Evolutionary conservation across 2,329 filamentous ascomycete species (phyloP), one percentile per base, ranked within the genome.

Genomic region (Ophiosphaerella herpotricha): DNA sequence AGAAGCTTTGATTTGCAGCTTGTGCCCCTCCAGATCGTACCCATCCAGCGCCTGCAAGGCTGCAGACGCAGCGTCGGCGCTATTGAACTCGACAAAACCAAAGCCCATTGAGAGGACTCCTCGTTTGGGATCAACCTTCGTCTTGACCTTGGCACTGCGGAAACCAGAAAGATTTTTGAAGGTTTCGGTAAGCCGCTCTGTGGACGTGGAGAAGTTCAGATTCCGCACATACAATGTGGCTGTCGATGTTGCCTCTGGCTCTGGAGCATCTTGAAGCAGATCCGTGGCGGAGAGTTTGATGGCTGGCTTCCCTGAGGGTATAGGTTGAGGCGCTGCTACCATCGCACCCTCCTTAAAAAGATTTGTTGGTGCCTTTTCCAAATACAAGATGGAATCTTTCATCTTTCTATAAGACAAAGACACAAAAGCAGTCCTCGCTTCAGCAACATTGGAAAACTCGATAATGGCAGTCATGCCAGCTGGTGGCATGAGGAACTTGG

Each of bases 221-320:
- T 97, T 97, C 68, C 91, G 88, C 61, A 99, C 87, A 74, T 94
- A 97, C 13, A 99, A 79, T 4, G 93, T 96, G n/a, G 85, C 85
- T 13, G 88, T 88, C 63, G 90, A 85, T 8, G 79, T 64, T 39
- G 78, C 73, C 33, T 82, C 76, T 48, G 85, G 80, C 38, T 70
- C 77, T 61, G 78, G 77, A 54, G 79, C 79, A 52, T 78, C 76
- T 64, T 85, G 83, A 54, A 92, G 79, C 43, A 93, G 75, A 57
- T 92, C 89, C 43, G 82, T 80, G 26, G 84, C 84, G 49, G 85
- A 89, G 41, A 86, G 73, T 70, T 90, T 91, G 61, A 59, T 55
- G 11, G 52, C 60, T 12, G 61, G 50, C 43, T 61, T 61, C 4
- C 57, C 65, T 50, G 65, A 46, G 43, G 66, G 55, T 59, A 74